Evolutionary conservation across 208 protist species (phyloP), one percentile per base, ranked within the genome.

Genomic region (Acanthamoeba royreba): DNA sequence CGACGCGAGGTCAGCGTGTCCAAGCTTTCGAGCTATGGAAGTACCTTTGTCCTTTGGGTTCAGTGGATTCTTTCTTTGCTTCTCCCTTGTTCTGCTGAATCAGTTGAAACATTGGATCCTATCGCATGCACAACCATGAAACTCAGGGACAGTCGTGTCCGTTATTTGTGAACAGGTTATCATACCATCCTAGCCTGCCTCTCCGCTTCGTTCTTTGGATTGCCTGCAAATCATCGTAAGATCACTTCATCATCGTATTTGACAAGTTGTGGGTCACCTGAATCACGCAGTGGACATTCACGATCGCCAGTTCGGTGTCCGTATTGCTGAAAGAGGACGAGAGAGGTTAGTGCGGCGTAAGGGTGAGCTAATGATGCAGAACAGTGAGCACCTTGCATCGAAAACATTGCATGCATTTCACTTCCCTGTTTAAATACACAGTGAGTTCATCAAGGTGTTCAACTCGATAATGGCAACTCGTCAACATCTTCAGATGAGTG

Each of bases 351-450:
- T n/a, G n/a, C n/a, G n/a, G n/a, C n/a, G n/a, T n/a, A n/a, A n/a
- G n/a, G n/a, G n/a, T n/a, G n/a, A n/a, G n/a, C n/a, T n/a, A n/a
- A n/a, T 2, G 33, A 4, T 8, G 8, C 11, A 31, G 53, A 63
- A 3, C 17, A 7, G n/a, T 19, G 2, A 55, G 35, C 19, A 87
- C 77, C 77, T 87, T 87, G 47, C 77, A 87, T 15, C 77, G 77
- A 38, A 38, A 87, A 19, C 77, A 87, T 45, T 87, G 77, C 77
- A 87, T 87, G 47, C 77, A 87, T 45, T 87, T 87, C 31, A 87
- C 77, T 45, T 87, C 77, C 33, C 77, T 87, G 43, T n/a, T n/a
- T n/a, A n/a, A n/a, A n/a, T n/a, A n/a, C n/a, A n/a, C n/a, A n/a
- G n/a, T n/a, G n/a, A n/a, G n/a, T n/a, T n/a, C 46, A 33, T 77